Conservation (phyloP, 495 filamentous ascomycete species). For the Patellaria atrata region DNA sequence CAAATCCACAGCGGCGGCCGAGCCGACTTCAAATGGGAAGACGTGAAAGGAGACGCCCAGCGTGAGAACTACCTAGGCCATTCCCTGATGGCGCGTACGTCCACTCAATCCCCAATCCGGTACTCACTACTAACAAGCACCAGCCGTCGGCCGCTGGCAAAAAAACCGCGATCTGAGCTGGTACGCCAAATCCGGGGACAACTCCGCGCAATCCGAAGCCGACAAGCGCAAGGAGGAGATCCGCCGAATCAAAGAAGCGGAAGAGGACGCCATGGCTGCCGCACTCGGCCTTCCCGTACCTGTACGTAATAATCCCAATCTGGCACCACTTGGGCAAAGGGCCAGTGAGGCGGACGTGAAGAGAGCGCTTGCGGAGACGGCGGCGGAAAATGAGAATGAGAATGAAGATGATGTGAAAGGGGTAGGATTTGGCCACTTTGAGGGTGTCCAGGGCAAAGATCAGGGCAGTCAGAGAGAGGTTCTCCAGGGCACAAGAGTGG, state of each 20-base stretch:
- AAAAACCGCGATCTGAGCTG: conserved; percentile 72
- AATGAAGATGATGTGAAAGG: conserved; percentile 15
- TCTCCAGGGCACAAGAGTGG: conserved; percentile 1
- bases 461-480: conserved; percentile 5
- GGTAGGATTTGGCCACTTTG: conserved; percentile 3
- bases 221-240: conserved; percentile 67
- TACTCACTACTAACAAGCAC: conserved; percentile 1
- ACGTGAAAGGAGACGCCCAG: conserved; percentile 72
- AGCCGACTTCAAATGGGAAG: conserved; percentile 90
- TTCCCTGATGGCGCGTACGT: conserved; percentile 65
- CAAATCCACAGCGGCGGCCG: conserved; percentile 54
- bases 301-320: conserved; percentile 22
- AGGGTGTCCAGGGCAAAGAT: not conserved
- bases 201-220: conserved; percentile 23
- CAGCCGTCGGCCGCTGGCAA: conserved; percentile 88
- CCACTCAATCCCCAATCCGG: not conserved
- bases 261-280: conserved; percentile 73
- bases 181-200: conserved; percentile 63
- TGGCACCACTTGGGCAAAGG: conserved; percentile 22
- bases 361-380: conserved; percentile 20
- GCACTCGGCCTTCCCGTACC: conserved; percentile 68
- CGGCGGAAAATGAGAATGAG: conserved; percentile 14
- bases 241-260: conserved; percentile 71
- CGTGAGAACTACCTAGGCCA: conserved; percentile 97
- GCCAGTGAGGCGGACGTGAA: conserved; percentile 19